phyloP scores from a whole-genome alignment of 2,329 filamentous ascomycete genomes.

The Pyrenophora tritici-repentis region DNA sequence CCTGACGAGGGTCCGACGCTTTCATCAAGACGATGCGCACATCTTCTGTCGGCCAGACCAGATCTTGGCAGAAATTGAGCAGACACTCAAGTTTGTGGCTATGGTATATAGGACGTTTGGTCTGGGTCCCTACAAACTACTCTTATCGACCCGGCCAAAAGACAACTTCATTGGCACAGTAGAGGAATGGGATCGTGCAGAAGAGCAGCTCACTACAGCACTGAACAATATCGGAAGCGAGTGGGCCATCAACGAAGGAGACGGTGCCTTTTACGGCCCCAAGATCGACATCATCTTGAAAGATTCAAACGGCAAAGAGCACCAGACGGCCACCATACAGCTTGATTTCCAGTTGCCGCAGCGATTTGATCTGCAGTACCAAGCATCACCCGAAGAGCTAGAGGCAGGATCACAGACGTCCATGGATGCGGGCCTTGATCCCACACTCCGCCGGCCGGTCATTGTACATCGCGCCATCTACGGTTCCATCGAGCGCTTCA shows the following conservation, averaged over 20 bases:
- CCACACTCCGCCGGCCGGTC: constrained; percentile 61
- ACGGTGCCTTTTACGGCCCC: constrained; percentile 88
- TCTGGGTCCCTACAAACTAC: constrained; percentile 73
- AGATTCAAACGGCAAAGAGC: constrained; percentile 77
- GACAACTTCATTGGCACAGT: constrained; percentile 77
- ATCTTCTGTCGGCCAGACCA: constrained; percentile 84
- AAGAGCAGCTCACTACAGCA: constrained; percentile 67
- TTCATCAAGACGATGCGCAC: constrained; percentile 90
- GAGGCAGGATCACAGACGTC: constrained; percentile 59
- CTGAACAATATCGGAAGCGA: constrained; percentile 66
- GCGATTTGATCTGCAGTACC: constrained; percentile 77
- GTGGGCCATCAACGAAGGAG: constrained; percentile 78
- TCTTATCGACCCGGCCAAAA: constrained; percentile 76
- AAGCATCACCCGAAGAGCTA: constrained; percentile 67
- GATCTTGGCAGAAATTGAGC: constrained; percentile 73
- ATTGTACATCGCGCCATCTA: constrained; percentile 85
- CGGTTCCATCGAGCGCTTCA: constrained; percentile 81
- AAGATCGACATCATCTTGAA: constrained; percentile 87
- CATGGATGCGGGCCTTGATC: constrained; percentile 45
- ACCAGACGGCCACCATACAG: constrained; percentile 88
- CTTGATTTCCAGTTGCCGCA: constrained; percentile 88
- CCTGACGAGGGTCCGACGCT: constrained; percentile 80
- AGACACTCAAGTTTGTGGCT: constrained; percentile 74
- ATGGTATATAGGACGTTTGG: constrained; percentile 72
- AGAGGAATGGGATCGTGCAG: constrained; percentile 72